phyloP scores from a whole-genome alignment of 2,329 filamentous ascomycete genomes.

The Fusarium redolens region DNA sequence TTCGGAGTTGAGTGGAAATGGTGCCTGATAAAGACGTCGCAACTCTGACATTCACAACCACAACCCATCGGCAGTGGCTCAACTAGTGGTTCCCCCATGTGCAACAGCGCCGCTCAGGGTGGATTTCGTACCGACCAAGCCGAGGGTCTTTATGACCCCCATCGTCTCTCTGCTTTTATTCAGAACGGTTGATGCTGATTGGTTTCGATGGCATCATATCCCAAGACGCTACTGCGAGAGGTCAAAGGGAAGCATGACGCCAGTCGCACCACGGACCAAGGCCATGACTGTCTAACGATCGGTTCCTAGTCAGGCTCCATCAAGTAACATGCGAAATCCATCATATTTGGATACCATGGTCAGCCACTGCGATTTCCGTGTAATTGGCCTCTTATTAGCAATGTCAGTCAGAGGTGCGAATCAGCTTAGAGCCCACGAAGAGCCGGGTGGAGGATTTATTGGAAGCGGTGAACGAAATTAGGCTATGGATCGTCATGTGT shows the following conservation, averaged over 20 bases:
- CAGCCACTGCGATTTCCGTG: constrained; percentile 20
- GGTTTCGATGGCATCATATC: constrained; percentile 9
- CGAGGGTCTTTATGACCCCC: constrained; percentile 11
- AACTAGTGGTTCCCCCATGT: constrained; percentile 20
- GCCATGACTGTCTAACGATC: constrained; percentile 7
- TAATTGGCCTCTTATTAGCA: constrained; percentile 13
- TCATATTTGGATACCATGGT: constrained; percentile 20
- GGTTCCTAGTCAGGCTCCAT: constrained; percentile 25
- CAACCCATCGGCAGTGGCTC: constrained; percentile 24
- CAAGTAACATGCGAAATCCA: constrained; percentile 14
- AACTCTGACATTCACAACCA: constrained; percentile 10
- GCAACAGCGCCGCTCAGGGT: constrained; percentile 25
- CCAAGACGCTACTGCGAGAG: constrained; percentile 23
- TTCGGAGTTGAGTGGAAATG: constrained; percentile 6
- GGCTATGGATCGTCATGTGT: constrained; percentile 36
- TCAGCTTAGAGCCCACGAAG: constrained; percentile 19
- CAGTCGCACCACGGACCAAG: constrained; percentile 26
- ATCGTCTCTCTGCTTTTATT: constrained; percentile 3
- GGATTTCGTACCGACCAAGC: constrained; percentile 24
- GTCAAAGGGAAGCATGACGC: constrained; percentile 23
- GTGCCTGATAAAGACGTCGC: background rate
- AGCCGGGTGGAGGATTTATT: constrained; percentile 11
- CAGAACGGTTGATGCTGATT: constrained; percentile 11
- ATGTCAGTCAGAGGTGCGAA: constrained; percentile 22
- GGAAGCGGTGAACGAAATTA: constrained; percentile 40